Conservation (phyloP, 2,329 filamentous ascomycete genomes). For the Aspergillus piperis region DNA sequence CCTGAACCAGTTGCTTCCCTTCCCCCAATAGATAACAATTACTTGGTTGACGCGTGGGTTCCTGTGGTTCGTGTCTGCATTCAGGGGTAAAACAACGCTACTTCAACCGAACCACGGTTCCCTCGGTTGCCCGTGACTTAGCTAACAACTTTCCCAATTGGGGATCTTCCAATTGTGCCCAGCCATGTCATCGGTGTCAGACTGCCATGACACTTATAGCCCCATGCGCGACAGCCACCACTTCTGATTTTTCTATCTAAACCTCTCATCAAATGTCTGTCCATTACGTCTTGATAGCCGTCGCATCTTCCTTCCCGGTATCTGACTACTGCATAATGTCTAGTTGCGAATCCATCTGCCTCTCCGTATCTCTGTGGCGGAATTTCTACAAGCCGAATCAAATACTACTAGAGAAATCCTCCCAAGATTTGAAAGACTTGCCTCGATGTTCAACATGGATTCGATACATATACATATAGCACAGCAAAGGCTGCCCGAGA, state of each 20-base stretch:
- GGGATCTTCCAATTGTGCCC: neutral
- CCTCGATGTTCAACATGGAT: neutral
- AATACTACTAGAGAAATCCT: neutral
- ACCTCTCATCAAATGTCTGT: no score
- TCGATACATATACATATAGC: neutral
- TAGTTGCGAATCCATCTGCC: no score
- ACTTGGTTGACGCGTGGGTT: constrained; percentile 8
- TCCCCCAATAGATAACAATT: constrained; percentile 4
- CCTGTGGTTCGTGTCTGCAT: constrained; percentile 23
- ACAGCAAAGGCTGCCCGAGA: neutral
- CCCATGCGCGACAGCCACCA: no score
- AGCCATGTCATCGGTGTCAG: neutral
- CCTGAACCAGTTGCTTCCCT: neutral
- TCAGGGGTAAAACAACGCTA: constrained; percentile 29
- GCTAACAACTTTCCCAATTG: neutral
- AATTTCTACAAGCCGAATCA: neutral
- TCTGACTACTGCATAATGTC: no score
- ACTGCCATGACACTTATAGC: neutral
- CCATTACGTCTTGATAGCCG: no score
- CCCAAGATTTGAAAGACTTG: neutral
- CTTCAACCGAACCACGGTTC: constrained; percentile 27
- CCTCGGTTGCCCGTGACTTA: constrained; percentile 5
- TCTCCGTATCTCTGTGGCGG: neutral
- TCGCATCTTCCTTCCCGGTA: no score
- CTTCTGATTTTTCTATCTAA: no score